Conservation (phyloP, 768 basidiomycete genomes). For the Collybia mongolica region DNA sequence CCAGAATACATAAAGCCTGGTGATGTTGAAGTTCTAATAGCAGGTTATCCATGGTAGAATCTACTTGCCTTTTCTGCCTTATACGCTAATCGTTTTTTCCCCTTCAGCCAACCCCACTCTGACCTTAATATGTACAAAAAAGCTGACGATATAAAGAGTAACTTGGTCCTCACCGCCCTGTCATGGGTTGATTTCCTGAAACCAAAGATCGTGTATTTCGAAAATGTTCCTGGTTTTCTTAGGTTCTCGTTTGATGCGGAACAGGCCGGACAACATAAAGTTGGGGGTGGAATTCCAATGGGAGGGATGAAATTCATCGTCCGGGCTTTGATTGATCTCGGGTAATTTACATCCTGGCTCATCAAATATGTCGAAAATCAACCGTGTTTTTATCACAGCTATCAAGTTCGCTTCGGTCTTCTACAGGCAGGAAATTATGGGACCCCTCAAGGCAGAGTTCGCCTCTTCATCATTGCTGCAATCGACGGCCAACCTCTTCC, state of each 20-base stretch:
- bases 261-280: slow-evolving; percentile 39
- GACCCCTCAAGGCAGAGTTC: slow-evolving; percentile 50
- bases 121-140: slow-evolving; percentile 67
- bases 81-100: background rate
- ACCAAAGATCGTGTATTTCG: slow-evolving; percentile 44
- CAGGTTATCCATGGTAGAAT: slow-evolving; percentile 75
- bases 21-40: slow-evolving; percentile 59
- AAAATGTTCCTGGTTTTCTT: slow-evolving; percentile 56
- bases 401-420: slow-evolving; percentile 50
- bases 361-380: background rate
- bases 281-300: slow-evolving; percentile 65
- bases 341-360: slow-evolving; percentile 33
- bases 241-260: slow-evolving; percentile 37
- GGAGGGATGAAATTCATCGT: slow-evolving; percentile 73
- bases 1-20: slow-evolving; percentile 48
- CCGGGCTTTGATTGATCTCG: slow-evolving; percentile 61
- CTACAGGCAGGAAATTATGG: slow-evolving; percentile 59
- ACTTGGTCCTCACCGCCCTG: slow-evolving; percentile 60
- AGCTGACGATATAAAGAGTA: slow-evolving; percentile 66
- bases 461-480: slow-evolving; percentile 56
- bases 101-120: slow-evolving; percentile 71
- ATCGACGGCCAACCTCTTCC: slow-evolving; percentile 41
- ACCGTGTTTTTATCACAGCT: slow-evolving; percentile 27
- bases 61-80: background rate
- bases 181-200: slow-evolving; percentile 48